Percentiles rank a stretch among this genome's conserved stretches.
Conservation (phyloP, 2,329 filamentous ascomycete species). For the Aspergillus sp. region DNA sequence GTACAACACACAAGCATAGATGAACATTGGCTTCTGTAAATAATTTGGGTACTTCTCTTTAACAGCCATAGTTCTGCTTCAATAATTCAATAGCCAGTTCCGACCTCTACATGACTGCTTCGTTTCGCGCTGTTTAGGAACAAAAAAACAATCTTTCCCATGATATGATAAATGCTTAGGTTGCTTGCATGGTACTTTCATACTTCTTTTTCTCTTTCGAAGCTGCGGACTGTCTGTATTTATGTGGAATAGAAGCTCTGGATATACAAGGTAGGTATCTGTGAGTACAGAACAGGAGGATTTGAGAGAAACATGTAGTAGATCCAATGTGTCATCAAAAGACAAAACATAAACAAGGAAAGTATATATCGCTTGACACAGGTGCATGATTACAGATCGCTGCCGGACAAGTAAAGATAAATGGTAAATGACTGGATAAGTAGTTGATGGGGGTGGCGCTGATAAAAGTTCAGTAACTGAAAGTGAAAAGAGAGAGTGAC, state of each 20-base stretch:
- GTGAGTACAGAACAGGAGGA: neutral
- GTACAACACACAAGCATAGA: too few relatives aligned
- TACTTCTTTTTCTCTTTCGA: neutral
- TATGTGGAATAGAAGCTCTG: neutral
- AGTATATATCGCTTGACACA: slow-evolving; percentile 4
- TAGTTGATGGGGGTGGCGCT: neutral
- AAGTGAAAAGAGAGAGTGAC: neutral
- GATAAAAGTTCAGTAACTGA: neutral
- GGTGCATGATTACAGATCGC: neutral
- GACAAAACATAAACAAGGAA: slow-evolving; percentile 1
- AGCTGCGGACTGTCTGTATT: neutral
- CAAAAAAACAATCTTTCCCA: too few relatives aligned
- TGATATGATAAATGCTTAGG: too few relatives aligned
- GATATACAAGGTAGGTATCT: neutral
- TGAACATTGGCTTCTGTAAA: too few relatives aligned
- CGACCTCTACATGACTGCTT: too few relatives aligned
- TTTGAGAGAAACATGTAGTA: neutral
- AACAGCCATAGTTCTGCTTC: too few relatives aligned
- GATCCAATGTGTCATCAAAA: neutral
- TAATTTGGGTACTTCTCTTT: too few relatives aligned
- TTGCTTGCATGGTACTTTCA: neutral
- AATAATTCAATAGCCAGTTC: too few relatives aligned
- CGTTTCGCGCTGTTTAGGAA: too few relatives aligned
- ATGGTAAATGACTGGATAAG: neutral
- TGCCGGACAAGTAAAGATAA: neutral